phyloP scores from a whole-genome alignment of 441 rosid genomes.

The Codiaeum variegatum region DNA sequence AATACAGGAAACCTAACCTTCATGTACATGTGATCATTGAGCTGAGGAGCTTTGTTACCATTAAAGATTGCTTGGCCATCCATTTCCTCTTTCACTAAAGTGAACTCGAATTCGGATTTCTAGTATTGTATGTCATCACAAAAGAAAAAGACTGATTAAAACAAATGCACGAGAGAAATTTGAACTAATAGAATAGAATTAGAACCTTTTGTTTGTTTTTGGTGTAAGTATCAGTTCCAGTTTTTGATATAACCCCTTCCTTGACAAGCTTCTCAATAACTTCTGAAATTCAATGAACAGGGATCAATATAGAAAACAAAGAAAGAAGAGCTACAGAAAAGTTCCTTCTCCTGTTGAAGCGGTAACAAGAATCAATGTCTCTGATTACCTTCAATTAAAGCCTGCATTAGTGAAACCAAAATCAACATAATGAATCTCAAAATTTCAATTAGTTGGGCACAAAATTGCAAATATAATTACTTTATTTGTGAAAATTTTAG shows the following conservation, averaged over 20 bases:
- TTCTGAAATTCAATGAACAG: slow-evolving; percentile 48
- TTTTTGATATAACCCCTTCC: slow-evolving; percentile 57
- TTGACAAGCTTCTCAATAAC: slow-evolving; percentile 76
- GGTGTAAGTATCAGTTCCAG: slow-evolving; percentile 57
- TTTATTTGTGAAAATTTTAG: not conserved
- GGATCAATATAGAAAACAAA: slow-evolving; percentile 11
- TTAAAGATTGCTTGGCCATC: slow-evolving; percentile 35
- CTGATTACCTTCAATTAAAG: slow-evolving; percentile 62
- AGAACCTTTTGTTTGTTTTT: slow-evolving; percentile 57
- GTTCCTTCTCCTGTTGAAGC: slow-evolving; percentile 17
- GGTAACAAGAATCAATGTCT: slow-evolving; percentile 16
- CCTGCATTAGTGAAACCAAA: slow-evolving; percentile 46
- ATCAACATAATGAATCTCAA: not conserved
- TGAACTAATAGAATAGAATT: slow-evolving; percentile 12
- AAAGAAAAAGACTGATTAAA: slow-evolving; percentile 11
- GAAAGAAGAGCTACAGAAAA: slow-evolving; percentile 15
- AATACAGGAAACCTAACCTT: slow-evolving; percentile 39
- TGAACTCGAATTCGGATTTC: slow-evolving; percentile 54
- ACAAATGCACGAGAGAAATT: slow-evolving; percentile 3
- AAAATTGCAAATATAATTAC: not conserved
- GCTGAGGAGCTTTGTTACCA: slow-evolving; percentile 38
- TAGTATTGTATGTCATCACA: slow-evolving; percentile 24
- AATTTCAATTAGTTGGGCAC: not conserved
- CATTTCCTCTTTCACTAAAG: slow-evolving; percentile 69
- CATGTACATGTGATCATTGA: slow-evolving; percentile 64